Evolutionary conservation across 192 early-diverging fungal genomes (phyloP).

Genomic region (Diversispora epigaea): DNA sequence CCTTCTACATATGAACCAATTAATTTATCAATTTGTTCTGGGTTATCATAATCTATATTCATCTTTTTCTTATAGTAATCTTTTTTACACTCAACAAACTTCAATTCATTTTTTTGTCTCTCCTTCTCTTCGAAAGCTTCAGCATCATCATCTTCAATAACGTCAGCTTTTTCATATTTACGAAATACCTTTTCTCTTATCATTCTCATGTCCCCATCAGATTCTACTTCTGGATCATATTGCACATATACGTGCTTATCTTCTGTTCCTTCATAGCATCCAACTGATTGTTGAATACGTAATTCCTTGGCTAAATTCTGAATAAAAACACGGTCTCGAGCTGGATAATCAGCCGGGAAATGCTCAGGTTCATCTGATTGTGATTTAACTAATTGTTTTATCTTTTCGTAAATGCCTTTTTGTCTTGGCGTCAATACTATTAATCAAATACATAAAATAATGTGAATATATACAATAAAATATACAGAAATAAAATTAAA

Average conservation of each 20-base stretch:
- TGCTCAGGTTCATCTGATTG: constrained; percentile 42
- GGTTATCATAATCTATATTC: constrained; percentile 44
- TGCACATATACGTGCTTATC: constrained; percentile 48
- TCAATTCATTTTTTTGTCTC: constrained; percentile 75
- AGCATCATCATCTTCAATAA: constrained; percentile 41
- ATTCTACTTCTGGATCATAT: constrained; percentile 46
- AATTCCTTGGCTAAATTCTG: constrained; percentile 47
- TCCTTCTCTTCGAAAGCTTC: constrained; percentile 54
- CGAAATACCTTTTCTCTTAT: constrained; percentile 55
- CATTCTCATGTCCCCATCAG: constrained; percentile 47
- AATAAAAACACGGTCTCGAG: constrained; percentile 53
- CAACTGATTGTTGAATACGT: constrained; percentile 41
- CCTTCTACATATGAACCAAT: constrained; percentile 84
- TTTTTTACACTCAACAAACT: constrained; percentile 63
- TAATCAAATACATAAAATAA: background rate
- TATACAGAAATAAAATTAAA: background rate
- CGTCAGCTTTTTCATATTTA: constrained; percentile 52
- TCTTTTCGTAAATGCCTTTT: constrained; percentile 48
- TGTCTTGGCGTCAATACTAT: constrained; percentile 53
- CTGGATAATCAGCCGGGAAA: constrained; percentile 45
- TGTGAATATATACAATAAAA: background rate
- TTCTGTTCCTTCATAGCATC: constrained; percentile 36
- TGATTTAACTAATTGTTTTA: constrained; percentile 49
- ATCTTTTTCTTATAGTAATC: constrained; percentile 58
- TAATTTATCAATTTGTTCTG: constrained; percentile 53